These are phyloP conservation scores for Fusarium setosum DNA, from an alignment of 2,329 filamentous ascomycete species.

Conservation along the genomic window DNA sequence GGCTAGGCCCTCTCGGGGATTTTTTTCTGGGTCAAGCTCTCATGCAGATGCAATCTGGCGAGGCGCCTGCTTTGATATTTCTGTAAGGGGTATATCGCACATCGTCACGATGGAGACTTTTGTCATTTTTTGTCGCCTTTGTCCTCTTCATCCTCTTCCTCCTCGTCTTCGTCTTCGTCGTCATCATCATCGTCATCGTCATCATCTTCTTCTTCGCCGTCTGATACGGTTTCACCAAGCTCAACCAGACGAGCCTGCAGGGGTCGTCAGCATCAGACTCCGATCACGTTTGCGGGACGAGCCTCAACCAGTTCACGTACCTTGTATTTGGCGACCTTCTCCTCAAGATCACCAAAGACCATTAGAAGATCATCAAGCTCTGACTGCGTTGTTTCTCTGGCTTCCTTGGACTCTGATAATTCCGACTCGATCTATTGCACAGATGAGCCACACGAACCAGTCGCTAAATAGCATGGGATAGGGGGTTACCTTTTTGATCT, in stretches of 20 bases:
- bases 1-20: conserved; percentile 43
- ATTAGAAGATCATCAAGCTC: conserved; percentile 86
- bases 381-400: conserved; percentile 72
- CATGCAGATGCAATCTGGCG: conserved; percentile 43
- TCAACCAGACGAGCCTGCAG: conserved; percentile 69
- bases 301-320: conserved; percentile 54
- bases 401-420: conserved; percentile 63
- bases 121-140: conserved; percentile 5
- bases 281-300: not conserved
- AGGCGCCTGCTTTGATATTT: conserved; percentile 42
- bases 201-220: conserved; percentile 73
- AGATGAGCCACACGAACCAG: conserved; percentile 36
- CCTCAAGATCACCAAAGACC: conserved; percentile 83
- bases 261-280: conserved; percentile 13
- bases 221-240: conserved; percentile 78
- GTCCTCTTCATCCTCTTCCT: conserved; percentile 4
- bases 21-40: conserved; percentile 36
- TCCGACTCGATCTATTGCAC: conserved; percentile 45
- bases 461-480: conserved; percentile 23
- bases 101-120: conserved; percentile 2
- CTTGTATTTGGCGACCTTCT: conserved; percentile 81
- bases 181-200: conserved; percentile 20
- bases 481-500: conserved; percentile 41
- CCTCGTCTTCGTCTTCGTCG: not conserved
- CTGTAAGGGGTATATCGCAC: conserved; percentile 43